Conservation (phyloP, 1,139 yeast species). For the Citeromyces hawaiiensis region DNA sequence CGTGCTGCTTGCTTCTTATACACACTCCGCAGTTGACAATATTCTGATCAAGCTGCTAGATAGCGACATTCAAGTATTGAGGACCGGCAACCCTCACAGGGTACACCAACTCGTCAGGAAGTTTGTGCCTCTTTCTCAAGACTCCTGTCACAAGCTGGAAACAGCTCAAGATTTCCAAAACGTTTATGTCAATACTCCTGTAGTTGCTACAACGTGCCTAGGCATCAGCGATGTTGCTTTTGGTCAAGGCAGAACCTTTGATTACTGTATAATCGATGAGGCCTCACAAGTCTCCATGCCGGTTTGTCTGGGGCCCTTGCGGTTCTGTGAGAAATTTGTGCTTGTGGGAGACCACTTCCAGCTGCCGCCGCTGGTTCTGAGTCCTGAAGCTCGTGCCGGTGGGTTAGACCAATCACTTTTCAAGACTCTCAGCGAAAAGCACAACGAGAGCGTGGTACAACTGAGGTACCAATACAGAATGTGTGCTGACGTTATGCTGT, state of each 20-base stretch:
- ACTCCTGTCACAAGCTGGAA: slow-evolving; percentile 22
- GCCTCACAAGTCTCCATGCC: slow-evolving; percentile 95
- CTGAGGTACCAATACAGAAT: slow-evolving; percentile 80
- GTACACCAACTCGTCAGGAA: slow-evolving; percentile 52
- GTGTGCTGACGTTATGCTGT: slow-evolving; percentile 79
- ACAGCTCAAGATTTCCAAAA: slow-evolving; percentile 28
- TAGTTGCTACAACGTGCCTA: slow-evolving; percentile 84
- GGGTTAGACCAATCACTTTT: slow-evolving; percentile 79
- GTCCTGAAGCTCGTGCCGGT: slow-evolving; percentile 35
- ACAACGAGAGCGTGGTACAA: slow-evolving; percentile 63
- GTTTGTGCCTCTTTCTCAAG: slow-evolving; percentile 31
- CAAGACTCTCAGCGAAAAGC: slow-evolving; percentile 51
- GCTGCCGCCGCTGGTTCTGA: slow-evolving; percentile 71
- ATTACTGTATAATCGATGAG: slow-evolving; percentile 90
- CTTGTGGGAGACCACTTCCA: slow-evolving; percentile 94
- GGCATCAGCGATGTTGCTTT: slow-evolving; percentile 59
- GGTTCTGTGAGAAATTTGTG: slow-evolving; percentile 66
- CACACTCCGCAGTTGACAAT: slow-evolving; percentile 95
- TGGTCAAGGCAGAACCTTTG: slow-evolving; percentile 47
- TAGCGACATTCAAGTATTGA: slow-evolving; percentile 31
- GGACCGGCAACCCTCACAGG: slow-evolving; percentile 43
- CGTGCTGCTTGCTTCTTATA: slow-evolving; percentile 72
- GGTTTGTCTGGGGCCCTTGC: slow-evolving; percentile 74
- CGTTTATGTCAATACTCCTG: slow-evolving; percentile 41
- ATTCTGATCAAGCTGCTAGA: slow-evolving; percentile 59